These are phyloP conservation scores for Euphorbia peplus DNA, from an alignment of 345 rosid species.

Conservation along the genomic window DNA sequence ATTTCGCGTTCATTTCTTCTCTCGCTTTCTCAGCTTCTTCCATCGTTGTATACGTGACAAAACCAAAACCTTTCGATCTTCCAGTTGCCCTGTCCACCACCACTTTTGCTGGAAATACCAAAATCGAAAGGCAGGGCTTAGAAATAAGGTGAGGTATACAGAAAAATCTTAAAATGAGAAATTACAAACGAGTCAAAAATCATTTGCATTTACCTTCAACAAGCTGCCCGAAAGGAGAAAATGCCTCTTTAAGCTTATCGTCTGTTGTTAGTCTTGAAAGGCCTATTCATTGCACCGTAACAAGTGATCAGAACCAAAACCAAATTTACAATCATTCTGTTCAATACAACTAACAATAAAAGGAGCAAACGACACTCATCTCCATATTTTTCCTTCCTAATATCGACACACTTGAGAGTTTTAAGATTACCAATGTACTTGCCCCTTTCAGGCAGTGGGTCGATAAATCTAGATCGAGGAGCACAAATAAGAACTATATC, in stretches of 20 bases:
- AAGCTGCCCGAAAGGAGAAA: slow-evolving; percentile 69
- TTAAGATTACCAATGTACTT: not conserved
- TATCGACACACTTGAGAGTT: not conserved
- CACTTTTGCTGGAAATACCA: slow-evolving; percentile 55
- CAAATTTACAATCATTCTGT: not conserved
- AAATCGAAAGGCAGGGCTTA: not conserved
- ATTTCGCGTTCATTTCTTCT: slow-evolving; percentile 82
- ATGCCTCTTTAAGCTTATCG: slow-evolving; percentile 72
- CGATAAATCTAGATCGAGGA: not conserved
- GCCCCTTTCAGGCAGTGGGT: not conserved
- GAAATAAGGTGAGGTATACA: not conserved
- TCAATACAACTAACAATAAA: not conserved
- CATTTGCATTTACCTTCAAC: slow-evolving; percentile 46
- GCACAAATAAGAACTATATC: not conserved
- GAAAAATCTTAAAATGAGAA: not conserved
- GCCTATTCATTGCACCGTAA: slow-evolving; percentile 37
- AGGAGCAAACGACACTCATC: not conserved
- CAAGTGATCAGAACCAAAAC: not conserved
- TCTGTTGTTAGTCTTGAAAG: slow-evolving; percentile 70
- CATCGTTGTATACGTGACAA: slow-evolving; percentile 58
- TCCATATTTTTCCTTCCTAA: not conserved
- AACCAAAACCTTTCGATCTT: slow-evolving; percentile 83
- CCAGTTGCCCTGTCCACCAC: slow-evolving; percentile 56
- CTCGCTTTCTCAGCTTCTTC: slow-evolving; percentile 92
- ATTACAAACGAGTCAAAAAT: not conserved